Evolutionary conservation across 148 eudicot genomes (phyloP), one percentile per base, ranked within the genome.

Genomic region (Pouteria glomerata): DNA sequence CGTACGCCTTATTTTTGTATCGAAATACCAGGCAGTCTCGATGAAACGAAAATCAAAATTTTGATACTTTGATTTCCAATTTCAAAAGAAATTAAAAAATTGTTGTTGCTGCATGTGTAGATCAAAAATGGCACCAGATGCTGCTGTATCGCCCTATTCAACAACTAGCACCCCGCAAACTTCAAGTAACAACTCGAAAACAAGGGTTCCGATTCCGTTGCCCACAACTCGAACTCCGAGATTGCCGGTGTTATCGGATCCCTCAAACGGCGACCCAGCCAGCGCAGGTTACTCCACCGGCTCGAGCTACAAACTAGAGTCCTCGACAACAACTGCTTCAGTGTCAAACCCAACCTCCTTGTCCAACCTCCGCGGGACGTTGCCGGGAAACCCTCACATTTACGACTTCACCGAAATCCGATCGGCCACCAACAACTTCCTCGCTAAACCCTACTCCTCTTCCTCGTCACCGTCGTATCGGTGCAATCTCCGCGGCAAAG

Each of bases 341-440:
- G 44, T 63, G 23, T 74, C 85, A 24, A 81, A 78, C 75, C 80
- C 57, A 58, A 18, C 74, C 1, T 85, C 92, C 18, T 74, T 90
- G 27, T 68, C 88, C 69, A 79, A 73, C 73, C 78, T 87, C 64
- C 91, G 89, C 6, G 73, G 68, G 15, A 79, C 88, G 18, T 82
- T 87, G 13, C 90, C 91, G 1, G 90, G 87, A 11, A 85, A 72
- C 60, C 79, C 96, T 5, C 84, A 73, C 45, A 72, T 90, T 41
- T 87, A 87, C 82, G 84, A 82, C 69, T 79, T 90, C 82, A 78
- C 90, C 51, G 90, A 90, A 30, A 81, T 90, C n/a, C 87, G 88
- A 34, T 18, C 77, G 39, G 88, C 92, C 47, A 90, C 96, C 53
- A 90, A 90, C 79, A 87, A 87, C 48, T 90, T 90, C 77, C 86